Conservation (phyloP, 495 filamentous ascomycete species). For the Astrocystis sublimbata region DNA sequence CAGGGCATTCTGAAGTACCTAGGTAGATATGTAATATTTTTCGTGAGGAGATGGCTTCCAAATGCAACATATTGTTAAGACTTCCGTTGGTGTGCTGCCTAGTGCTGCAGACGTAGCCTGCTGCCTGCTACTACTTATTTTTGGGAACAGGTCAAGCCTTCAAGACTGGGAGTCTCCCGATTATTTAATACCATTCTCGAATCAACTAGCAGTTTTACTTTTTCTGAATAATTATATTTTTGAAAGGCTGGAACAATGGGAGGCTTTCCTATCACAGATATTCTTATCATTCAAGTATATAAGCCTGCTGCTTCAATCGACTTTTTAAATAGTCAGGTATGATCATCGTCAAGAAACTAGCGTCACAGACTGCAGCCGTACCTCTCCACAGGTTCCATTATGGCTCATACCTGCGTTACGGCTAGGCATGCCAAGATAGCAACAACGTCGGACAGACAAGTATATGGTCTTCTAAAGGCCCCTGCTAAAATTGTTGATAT, state of each 20-base stretch:
- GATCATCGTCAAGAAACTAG: not conserved
- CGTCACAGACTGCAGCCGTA: not conserved
- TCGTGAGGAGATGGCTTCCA: not conserved
- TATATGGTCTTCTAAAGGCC: not conserved
- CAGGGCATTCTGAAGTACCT: not conserved
- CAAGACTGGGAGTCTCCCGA: not conserved
- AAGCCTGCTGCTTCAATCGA: too few species aligned
- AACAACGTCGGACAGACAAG: not conserved
- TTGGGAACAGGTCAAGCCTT: not conserved
- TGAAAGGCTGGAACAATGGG: too few species aligned
- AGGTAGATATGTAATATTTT: too few species aligned
- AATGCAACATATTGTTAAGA: not conserved
- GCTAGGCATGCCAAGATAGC: slow-evolving; percentile 3
- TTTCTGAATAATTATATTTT: too few species aligned
- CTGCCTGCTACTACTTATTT: not conserved
- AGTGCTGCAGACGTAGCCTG: not conserved
- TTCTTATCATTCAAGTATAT: not conserved
- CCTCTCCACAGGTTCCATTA: not conserved
- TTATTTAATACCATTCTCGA: too few species aligned
- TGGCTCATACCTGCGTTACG: not conserved
- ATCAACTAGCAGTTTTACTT: too few species aligned
- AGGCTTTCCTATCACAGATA: not conserved
- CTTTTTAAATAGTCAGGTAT: not conserved
- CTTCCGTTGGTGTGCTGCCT: too few species aligned
- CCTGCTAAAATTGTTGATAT: not conserved